Conservation (phyloP, 441 rosid genomes). For the Euphorbia celastroides region DNA sequence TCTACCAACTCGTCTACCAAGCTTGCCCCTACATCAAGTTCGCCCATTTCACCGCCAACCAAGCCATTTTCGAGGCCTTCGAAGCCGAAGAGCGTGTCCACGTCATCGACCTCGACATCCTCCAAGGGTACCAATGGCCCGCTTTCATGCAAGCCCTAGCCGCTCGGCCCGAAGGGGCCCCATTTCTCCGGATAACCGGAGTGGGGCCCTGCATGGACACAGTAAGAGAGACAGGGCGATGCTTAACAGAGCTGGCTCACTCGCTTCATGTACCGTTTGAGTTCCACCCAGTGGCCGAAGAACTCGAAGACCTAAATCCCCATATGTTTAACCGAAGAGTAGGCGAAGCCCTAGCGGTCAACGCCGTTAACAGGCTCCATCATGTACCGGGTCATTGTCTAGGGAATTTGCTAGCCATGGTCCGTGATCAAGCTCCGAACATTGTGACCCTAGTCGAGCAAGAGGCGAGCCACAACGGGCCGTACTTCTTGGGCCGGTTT, state of each 20-base stretch:
- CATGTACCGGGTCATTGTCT: constrained; percentile 38
- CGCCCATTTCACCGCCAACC: constrained; percentile 65
- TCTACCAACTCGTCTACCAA: constrained; percentile 55
- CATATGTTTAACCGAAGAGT: constrained; percentile 55
- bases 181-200: constrained; percentile 54
- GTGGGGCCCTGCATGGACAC: constrained; percentile 35
- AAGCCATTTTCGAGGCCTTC: constrained; percentile 59
- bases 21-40: constrained; percentile 61
- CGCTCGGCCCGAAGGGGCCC: constrained; percentile 51
- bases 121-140: constrained; percentile 68
- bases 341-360: constrained; percentile 58
- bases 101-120: constrained; percentile 58
- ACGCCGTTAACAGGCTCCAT: constrained; percentile 49
- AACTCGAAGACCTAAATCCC: constrained; percentile 43
- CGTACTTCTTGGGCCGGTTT: constrained; percentile 51
- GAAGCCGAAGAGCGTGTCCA: constrained; percentile 61
- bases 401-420: constrained; percentile 41
- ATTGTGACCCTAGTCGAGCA: constrained; percentile 51
- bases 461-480: constrained; percentile 67
- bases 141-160: constrained; percentile 73
- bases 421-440: constrained; percentile 59
- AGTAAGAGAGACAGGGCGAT: constrained; percentile 45
- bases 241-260: constrained; percentile 45
- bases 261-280: constrained; percentile 60
- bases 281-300: constrained; percentile 50